Evolutionary conservation across 306 rosid species (phyloP), one percentile per base, ranked within the genome.

Genomic region (Quercus rubra): DNA sequence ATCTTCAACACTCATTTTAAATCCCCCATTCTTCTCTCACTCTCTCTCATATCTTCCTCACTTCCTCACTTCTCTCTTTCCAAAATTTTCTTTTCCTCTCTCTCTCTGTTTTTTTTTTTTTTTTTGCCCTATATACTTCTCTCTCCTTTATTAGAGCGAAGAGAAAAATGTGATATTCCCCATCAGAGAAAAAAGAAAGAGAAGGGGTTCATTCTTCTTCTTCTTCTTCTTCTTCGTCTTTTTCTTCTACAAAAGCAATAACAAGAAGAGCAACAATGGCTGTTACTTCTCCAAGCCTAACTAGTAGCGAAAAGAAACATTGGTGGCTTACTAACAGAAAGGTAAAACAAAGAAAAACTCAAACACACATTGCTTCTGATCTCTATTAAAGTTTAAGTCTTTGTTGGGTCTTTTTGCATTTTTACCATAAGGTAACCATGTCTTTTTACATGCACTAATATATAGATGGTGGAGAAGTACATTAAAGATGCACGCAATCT

Each of bases 271-370:
- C 68, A 31, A 78, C 78, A 81, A 89, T 93, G 97, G 89, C 91
- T 1, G 86, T 88, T 52, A 71, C 88, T n/a, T 62, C 96, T 78
- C 93, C 83, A 66, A 83, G 80, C 57, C 84, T 68, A 7, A 59
- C 83, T 13, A 43, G 87, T 17, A 68, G 85, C 63, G 96, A 93
- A 75, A 95, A 90, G 87, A 95, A 90, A 69, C 97, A 88, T 88
- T 96, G 99, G 99, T 96, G 99, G 99, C 93, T 91, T 18, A 88
- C 89, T 77, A 96, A 90, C 78, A 78, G 96, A 71, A 93, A 86
- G 97, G 99, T 96, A 78, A 77, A 49, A 12, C 14, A 12, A 49
- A 49, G 17, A 49, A 49, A 49, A 49, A 21, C 46, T 43, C 20
- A 12, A 12, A 10, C 21, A n/a, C 14, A 3, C 25, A 15, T 2